Base-by-base conservation (phyloP, 2,329 filamentous ascomycete species). In the Monosporascus sp. region DNA sequence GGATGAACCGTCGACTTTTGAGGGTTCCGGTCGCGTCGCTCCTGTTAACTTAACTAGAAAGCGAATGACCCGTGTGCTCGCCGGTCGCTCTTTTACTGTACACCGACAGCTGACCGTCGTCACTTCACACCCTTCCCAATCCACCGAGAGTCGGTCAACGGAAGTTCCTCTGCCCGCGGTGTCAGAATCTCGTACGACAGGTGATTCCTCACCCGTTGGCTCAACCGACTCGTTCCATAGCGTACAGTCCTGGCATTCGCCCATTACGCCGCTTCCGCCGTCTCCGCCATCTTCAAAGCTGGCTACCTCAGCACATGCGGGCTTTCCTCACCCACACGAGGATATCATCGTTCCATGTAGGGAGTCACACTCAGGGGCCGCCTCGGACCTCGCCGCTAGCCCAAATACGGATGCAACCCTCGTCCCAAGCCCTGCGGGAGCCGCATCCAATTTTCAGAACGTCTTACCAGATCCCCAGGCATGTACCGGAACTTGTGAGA, bases 201-300 rank as follows among this genome's bases (percentile, higher is more conserved):
- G 67, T 34, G 66, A 68, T 36, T 61, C 66, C n/a, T 80, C 79
- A 9, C 74, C 77, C 5, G 71, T 72, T 31, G 72, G 65, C 37
- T 75, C 75, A 15, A 66, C 74, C 17, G 79, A 81, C 50, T 82
- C 81, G 1, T 82, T 83, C 56, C 78, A 80, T 60, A 80, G 74
- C 52, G 70, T 75, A 5, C 71, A 79, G 54, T 79, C 79, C 8
- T 80, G 77, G 77, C 72, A 77, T 56, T 76, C 77, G 22, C 70
- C 73, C 9, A 63, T 71, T 38, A 69, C 70, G 5, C 68, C 74
- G 25, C 65, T 75, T 3, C 74, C 74, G 22, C 73, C 72, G 6
- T 79, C 78, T 3, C 73, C 76, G 18, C 70, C 74, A 2, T 63
- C 69, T 17, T 74, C 75, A 5, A 71, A 70, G 27, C 68, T 68